These are phyloP conservation scores for Salix caprea DNA, from an alignment of 345 rosid species.

Conservation along the genomic window DNA sequence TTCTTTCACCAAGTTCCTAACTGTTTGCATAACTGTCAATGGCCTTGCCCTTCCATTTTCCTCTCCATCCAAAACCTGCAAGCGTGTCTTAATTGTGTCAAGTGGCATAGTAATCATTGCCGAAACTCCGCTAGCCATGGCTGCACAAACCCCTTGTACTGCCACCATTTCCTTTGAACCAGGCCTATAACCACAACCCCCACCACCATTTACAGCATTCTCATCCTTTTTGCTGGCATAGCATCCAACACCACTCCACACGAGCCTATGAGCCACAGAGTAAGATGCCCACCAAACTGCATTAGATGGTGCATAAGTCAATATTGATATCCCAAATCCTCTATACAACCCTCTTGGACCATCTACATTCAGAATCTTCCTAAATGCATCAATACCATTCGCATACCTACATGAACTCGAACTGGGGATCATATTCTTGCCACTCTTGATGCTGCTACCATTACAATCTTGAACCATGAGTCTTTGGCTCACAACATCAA, in stretches of 20 bases:
- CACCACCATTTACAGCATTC: not conserved
- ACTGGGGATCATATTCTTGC: conserved; percentile 30
- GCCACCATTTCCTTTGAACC: conserved; percentile 43
- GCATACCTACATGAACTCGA: conserved; percentile 40
- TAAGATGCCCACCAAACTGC: conserved; percentile 98
- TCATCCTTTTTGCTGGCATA: conserved; percentile 29
- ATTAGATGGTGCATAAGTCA: conserved; percentile 94
- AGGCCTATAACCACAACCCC: conserved; percentile 24
- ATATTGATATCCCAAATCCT: conserved; percentile 88
- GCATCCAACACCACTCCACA: conserved; percentile 50
- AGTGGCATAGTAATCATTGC: conserved; percentile 79
- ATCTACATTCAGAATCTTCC: conserved; percentile 62
- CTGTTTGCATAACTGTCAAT: conserved; percentile 52
- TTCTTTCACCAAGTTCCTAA: conserved; percentile 58
- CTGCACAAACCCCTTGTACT: conserved; percentile 71
- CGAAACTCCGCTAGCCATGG: conserved; percentile 74
- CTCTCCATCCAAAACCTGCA: conserved; percentile 75
- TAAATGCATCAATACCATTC: conserved; percentile 79
- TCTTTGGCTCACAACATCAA: conserved; percentile 89
- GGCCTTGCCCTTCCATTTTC: conserved; percentile 60
- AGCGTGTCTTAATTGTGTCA: conserved; percentile 78
- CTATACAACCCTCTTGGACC: conserved; percentile 81
- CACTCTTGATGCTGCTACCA: conserved; percentile 1
- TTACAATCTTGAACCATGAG: conserved; percentile 78
- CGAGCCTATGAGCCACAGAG: conserved; percentile 64